These are phyloP conservation scores for Rhizoclosmatium globosum DNA, from an alignment of 192 early-diverging fungal genomes.

Conservation along the genomic window DNA sequence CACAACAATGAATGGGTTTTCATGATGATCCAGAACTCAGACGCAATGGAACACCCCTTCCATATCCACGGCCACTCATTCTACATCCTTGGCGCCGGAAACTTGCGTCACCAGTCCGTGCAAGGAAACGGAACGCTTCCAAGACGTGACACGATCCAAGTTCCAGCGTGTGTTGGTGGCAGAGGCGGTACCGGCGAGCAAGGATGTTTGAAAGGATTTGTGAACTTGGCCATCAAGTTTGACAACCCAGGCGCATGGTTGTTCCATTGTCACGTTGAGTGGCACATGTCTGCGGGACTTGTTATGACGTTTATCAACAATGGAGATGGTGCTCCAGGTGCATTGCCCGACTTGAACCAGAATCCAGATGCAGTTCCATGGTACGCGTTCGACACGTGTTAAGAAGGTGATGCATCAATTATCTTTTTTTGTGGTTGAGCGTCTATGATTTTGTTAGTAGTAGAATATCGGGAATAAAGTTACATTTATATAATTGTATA, in stretches of 20 bases:
- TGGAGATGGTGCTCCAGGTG: background rate
- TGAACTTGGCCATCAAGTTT: background rate
- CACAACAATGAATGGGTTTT: slow-evolving; percentile 68
- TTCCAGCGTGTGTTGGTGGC: slow-evolving; percentile 47
- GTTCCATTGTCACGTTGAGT: slow-evolving; percentile 78
- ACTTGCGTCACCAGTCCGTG: background rate
- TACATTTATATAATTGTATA: too few species aligned
- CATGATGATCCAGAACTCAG: slow-evolving; percentile 76
- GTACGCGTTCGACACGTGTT: background rate
- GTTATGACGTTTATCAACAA: slow-evolving; percentile 69
- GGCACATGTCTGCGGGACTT: slow-evolving; percentile 77
- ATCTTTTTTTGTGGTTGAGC: too few species aligned
- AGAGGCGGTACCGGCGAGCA: background rate
- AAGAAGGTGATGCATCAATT: background rate
- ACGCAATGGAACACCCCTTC: slow-evolving; percentile 72
- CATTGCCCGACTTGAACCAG: background rate
- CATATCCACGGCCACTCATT: slow-evolving; percentile 86
- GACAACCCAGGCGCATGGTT: slow-evolving; percentile 86
- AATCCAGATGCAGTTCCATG: background rate
- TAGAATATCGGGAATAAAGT: too few species aligned
- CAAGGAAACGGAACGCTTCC: slow-evolving; percentile 57
- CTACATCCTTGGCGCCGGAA: slow-evolving; percentile 65
- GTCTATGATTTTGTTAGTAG: too few species aligned
- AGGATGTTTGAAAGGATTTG: background rate
- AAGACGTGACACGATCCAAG: slow-evolving; percentile 76